Evolutionary conservation across 352 stramenopile genomes (phyloP).

Genomic region (Thalassiosira oceanica): DNA sequence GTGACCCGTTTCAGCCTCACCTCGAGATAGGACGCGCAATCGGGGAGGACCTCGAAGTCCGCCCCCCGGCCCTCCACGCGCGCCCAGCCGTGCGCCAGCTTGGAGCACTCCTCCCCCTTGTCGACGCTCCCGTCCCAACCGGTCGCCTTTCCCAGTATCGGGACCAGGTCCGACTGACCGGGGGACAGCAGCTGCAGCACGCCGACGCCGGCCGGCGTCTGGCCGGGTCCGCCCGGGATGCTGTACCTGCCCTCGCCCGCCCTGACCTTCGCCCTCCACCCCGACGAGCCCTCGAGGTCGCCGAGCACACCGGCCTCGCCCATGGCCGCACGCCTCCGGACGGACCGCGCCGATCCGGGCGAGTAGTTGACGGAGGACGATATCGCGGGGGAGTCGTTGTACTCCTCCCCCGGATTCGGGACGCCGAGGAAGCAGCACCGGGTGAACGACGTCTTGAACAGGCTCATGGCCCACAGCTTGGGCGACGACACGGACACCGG

Average conservation of each 20-base stretch:
- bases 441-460: slow-evolving; percentile 37
- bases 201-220: slow-evolving; percentile 19
- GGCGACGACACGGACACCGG: slow-evolving; percentile 49
- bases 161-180: slow-evolving; percentile 26
- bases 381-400: slow-evolving; percentile 36
- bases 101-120: slow-evolving; percentile 30
- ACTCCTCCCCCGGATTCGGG: slow-evolving; percentile 18
- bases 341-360: not conserved
- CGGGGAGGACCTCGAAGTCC: slow-evolving; percentile 45
- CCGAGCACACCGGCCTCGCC: slow-evolving; percentile 3
- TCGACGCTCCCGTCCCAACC: slow-evolving; percentile 23
- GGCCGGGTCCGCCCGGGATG: no score
- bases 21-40: slow-evolving; percentile 54
- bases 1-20: slow-evolving; percentile 37
- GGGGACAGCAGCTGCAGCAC: slow-evolving; percentile 39
- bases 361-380: slow-evolving; percentile 26
- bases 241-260: no score
- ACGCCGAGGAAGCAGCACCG: slow-evolving; percentile 32
- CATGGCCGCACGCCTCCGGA: slow-evolving; percentile 15
- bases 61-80: not conserved
- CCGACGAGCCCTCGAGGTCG: slow-evolving; percentile 8
- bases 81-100: slow-evolving; percentile 23
- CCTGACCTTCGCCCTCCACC: slow-evolving; percentile 21
- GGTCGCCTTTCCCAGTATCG: slow-evolving; percentile 33
- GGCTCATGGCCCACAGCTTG: slow-evolving; percentile 36